Percentiles rank a stretch among this genome's conserved stretches.
phyloP scores from a whole-genome alignment of 495 filamentous ascomycete genomes.

The Neurospora terricola region DNA sequence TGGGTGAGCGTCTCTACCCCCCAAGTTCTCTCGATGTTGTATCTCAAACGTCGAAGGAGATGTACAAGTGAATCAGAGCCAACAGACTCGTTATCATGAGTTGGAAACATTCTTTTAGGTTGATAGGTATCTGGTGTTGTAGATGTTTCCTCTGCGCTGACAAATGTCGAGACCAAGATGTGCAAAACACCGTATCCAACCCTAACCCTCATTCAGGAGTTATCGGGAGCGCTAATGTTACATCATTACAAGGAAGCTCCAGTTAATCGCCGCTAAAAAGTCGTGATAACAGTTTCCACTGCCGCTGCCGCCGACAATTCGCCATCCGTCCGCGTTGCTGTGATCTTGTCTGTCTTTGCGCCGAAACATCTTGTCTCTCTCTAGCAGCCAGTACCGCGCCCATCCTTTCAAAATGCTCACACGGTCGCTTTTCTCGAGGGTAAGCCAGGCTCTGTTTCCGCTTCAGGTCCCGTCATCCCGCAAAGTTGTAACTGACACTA shows the following conservation, averaged over 20 bases:
- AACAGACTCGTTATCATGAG: background rate
- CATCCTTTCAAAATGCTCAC: constrained; percentile 13
- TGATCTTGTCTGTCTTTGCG: background rate
- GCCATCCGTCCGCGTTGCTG: constrained; percentile 1
- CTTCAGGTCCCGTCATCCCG: background rate
- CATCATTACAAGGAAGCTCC: background rate
- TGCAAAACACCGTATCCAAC: background rate
- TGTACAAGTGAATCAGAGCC: background rate
- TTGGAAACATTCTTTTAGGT: background rate
- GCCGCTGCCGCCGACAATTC: background rate
- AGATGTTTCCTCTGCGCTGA: background rate
- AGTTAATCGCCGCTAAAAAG: background rate
- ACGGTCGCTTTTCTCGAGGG: constrained; percentile 17
- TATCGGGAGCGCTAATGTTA: background rate
- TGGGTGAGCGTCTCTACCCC: background rate
- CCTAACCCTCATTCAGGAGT: background rate
- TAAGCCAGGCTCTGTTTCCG: background rate
- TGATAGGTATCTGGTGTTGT: background rate
- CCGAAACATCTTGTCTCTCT: background rate
- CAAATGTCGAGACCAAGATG: background rate
- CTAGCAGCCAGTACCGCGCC: background rate
- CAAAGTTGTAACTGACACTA: background rate
- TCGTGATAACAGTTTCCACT: background rate
- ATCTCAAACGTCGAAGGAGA: background rate
- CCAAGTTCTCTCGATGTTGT: background rate